Conservation (phyloP, 2,329 filamentous ascomycete species). For the Colletotrichum chrysophilum region DNA sequence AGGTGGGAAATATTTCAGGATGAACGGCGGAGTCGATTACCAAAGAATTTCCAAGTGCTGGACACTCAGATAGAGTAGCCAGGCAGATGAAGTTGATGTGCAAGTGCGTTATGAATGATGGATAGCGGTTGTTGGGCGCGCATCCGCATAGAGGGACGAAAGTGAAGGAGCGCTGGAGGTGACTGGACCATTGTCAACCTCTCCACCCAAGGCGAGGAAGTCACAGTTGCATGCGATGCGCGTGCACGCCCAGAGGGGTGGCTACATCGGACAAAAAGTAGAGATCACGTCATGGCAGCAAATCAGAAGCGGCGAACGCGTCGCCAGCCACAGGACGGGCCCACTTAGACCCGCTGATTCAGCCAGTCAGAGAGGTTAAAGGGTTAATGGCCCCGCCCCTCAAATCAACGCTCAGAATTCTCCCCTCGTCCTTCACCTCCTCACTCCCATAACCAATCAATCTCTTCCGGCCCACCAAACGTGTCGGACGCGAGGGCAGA, state of each 20-base stretch:
- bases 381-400: conserved; percentile 47
- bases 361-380: conserved; percentile 56
- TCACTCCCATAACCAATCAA: conserved; percentile 57
- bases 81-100: background rate
- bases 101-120: background rate
- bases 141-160: background rate
- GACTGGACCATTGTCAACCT: background rate
- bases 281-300: conserved; percentile 24
- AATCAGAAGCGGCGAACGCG: conserved; percentile 15
- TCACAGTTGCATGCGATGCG: background rate
- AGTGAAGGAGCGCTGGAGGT: background rate
- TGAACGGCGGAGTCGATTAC: background rate
- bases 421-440: conserved; percentile 45
- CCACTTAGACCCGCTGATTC: conserved; percentile 46
- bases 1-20: background rate
- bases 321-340: conserved; percentile 23
- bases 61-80: background rate
- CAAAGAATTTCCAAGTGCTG: background rate
- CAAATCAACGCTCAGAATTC: conserved; percentile 58
- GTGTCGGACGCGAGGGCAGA: conserved; percentile 24
- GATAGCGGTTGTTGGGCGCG: background rate
- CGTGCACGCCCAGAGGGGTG: background rate
- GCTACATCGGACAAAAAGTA: background rate
- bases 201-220: background rate
- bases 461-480: conserved; percentile 41